Percentiles rank a stretch among this genome's conserved stretches.
Conservation (phyloP, 2,329 filamentous ascomycete genomes). For the Seiridium cupressi region DNA sequence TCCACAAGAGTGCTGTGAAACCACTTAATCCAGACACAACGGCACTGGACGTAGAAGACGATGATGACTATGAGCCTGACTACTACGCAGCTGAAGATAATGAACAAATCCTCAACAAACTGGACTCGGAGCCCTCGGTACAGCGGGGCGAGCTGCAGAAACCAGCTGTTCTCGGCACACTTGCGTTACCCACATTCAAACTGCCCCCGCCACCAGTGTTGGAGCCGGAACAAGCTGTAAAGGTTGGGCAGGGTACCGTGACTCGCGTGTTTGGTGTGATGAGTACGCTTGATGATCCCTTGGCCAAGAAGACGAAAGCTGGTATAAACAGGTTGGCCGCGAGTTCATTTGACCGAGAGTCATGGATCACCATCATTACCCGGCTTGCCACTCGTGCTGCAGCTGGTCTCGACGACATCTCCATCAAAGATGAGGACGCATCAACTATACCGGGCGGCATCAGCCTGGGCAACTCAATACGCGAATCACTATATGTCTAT, state of each 20-base stretch:
- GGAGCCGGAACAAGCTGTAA: slow-evolving; percentile 68
- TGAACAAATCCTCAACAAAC: slow-evolving; percentile 74
- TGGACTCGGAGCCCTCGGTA: slow-evolving; percentile 66
- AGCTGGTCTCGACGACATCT: slow-evolving; percentile 62
- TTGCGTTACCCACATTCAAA: slow-evolving; percentile 75
- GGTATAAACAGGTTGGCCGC: slow-evolving; percentile 85
- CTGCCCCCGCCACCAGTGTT: slow-evolving; percentile 75
- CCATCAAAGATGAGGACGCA: slow-evolving; percentile 56
- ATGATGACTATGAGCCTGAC: slow-evolving; percentile 92
- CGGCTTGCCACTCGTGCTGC: slow-evolving; percentile 79
- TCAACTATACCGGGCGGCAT: slow-evolving; percentile 20
- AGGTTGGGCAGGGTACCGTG: slow-evolving; percentile 72
- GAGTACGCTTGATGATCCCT: slow-evolving; percentile 66
- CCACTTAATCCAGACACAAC: slow-evolving; percentile 57
- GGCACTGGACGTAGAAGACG: slow-evolving; percentile 67
- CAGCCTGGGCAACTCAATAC: slow-evolving; percentile 65
- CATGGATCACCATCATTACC: slow-evolving; percentile 86
- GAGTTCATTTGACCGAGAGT: slow-evolving; percentile 79
- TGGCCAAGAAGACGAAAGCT: slow-evolving; percentile 59
- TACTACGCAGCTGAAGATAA: slow-evolving; percentile 74
- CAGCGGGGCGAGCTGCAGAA: slow-evolving; percentile 42
- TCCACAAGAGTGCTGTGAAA: slow-evolving; percentile 42
- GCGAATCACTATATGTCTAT: slow-evolving; percentile 79
- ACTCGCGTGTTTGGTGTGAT: slow-evolving; percentile 78
- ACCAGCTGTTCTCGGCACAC: slow-evolving; percentile 45